phyloP scores from a whole-genome alignment of 768 basidiomycete species.

The Tubosaeta sp. region DNA sequence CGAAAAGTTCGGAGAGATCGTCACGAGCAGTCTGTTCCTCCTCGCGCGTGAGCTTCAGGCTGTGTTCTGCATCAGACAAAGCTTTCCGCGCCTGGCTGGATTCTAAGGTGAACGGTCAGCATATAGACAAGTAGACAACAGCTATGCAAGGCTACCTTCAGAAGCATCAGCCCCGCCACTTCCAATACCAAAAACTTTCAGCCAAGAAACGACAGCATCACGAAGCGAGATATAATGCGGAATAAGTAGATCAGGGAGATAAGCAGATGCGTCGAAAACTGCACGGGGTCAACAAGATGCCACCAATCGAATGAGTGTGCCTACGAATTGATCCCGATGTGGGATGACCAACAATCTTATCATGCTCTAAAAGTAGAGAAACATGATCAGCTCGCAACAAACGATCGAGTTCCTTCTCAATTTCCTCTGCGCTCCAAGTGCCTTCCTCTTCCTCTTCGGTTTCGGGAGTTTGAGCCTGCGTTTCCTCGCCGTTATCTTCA shows the following conservation, averaged over 20 bases:
- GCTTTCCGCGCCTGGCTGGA: slow-evolving; percentile 60
- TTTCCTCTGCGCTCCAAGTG: slow-evolving; percentile 54
- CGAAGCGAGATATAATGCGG: slow-evolving; percentile 71
- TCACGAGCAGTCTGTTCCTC: slow-evolving; percentile 52
- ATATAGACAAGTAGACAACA: not conserved
- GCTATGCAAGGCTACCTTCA: slow-evolving; percentile 31
- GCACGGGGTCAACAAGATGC: not conserved
- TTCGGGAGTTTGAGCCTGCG: slow-evolving; percentile 13
- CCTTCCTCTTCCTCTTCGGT: slow-evolving; percentile 50
- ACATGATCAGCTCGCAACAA: slow-evolving; percentile 67
- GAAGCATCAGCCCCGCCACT: slow-evolving; percentile 35
- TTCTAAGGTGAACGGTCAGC: slow-evolving; percentile 33
- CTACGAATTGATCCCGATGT: slow-evolving; percentile 51
- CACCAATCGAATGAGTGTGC: slow-evolving; percentile 23
- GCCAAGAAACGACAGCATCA: slow-evolving; percentile 54
- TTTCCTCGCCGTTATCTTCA: slow-evolving; percentile 35
- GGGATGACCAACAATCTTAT: slow-evolving; percentile 56
- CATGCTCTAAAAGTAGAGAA: slow-evolving; percentile 71
- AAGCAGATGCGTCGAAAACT: slow-evolving; percentile 80
- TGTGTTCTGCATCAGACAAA: slow-evolving; percentile 57
- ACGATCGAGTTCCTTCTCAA: slow-evolving; percentile 53
- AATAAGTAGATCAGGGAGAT: slow-evolving; percentile 78
- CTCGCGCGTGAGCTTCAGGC: slow-evolving; percentile 47
- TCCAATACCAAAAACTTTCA: slow-evolving; percentile 62
- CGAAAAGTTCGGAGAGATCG: slow-evolving; percentile 64